Evolutionary conservation across 176 grass and related monocot genomes (phyloP), one percentile per base, ranked within the genome.

Genomic region (Aegilops umbellulata): DNA sequence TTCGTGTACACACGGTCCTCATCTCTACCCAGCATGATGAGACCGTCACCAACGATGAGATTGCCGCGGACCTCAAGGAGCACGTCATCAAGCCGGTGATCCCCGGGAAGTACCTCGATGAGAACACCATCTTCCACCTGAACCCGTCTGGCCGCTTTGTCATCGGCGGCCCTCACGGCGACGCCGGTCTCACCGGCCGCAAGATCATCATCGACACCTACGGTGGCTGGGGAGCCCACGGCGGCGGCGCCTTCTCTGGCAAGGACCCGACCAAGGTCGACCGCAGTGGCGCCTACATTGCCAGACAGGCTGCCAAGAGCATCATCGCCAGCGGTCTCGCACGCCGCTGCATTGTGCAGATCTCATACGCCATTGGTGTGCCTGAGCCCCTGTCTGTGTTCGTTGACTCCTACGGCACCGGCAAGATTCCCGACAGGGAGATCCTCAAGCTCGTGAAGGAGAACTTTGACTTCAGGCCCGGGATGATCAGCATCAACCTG

Each of bases 21-120:
- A 91, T 94, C 89, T 94, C 92, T 41, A 94, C 92, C 20, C 92
- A 94, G 89, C 92, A 94, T 69, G 92, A 94, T 76, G 92, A 94
- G 86, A 83, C 89, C 3, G 89, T 94, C 61, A 91, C 80, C 80
- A 94, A 94, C 47, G 92, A 94, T 27, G 79, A 94, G 89, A 94
- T 94, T 35, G 92, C 92, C 5, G 86, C 86, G 0, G 92, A 94
- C 86, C 92, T 94, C 80, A 94, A 94, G 86, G 89, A 94, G 92
- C 92, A 94, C 32, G 92, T 94, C 76, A 91, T 94, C 89, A 91
- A 94, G 76, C 86, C 89, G 1, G 83, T 94, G 1, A 81, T 94
- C 70, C 89, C 89, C 3, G 90, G 58, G 20, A 84, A 85, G 86
- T 91, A 91, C 90, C 86, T 91, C 4, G 90, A 91, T 55, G 90